These are phyloP conservation scores for Saccharomycopsis amapae DNA, from an alignment of 805 yeast genomes.

Conservation along the genomic window DNA sequence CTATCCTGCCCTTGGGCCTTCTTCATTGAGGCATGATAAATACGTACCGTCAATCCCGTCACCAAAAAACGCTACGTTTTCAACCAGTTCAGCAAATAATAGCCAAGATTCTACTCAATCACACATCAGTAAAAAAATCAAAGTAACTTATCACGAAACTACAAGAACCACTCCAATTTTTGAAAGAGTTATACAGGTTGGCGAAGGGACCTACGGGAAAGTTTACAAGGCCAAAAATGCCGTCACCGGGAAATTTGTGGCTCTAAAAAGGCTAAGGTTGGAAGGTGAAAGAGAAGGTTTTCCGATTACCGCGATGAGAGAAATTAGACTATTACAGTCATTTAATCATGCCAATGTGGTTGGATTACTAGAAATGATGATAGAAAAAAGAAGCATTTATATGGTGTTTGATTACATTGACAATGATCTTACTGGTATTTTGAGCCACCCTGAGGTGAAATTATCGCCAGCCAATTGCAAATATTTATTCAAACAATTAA, in stretches of 20 bases:
- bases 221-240: constrained; percentile 81
- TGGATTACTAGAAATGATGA: constrained; percentile 82
- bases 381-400: constrained; percentile 60
- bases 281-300: constrained; percentile 91
- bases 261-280: constrained; percentile 74
- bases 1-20: background rate
- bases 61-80: too few relatives aligned
- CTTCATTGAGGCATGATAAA: background rate
- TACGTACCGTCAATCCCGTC: background rate
- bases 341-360: constrained; percentile 79
- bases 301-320: constrained; percentile 93
- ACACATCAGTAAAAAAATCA: background rate
- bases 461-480: constrained; percentile 61
- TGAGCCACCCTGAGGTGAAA: constrained; percentile 64
- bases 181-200: constrained; percentile 78
- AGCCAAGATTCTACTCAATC: too few relatives aligned
- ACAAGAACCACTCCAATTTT: constrained; percentile 31
- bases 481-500: constrained; percentile 55
- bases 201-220: constrained; percentile 98
- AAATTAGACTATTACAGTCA: constrained; percentile 76
- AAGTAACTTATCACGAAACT: constrained; percentile 14
- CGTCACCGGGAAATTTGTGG: constrained; percentile 66
- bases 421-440: constrained; percentile 84
- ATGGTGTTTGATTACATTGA: constrained; percentile 94
- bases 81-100: too few relatives aligned